Base-by-base conservation (phyloP, 306 rosid species). In the Begonia masoniana region DNA sequence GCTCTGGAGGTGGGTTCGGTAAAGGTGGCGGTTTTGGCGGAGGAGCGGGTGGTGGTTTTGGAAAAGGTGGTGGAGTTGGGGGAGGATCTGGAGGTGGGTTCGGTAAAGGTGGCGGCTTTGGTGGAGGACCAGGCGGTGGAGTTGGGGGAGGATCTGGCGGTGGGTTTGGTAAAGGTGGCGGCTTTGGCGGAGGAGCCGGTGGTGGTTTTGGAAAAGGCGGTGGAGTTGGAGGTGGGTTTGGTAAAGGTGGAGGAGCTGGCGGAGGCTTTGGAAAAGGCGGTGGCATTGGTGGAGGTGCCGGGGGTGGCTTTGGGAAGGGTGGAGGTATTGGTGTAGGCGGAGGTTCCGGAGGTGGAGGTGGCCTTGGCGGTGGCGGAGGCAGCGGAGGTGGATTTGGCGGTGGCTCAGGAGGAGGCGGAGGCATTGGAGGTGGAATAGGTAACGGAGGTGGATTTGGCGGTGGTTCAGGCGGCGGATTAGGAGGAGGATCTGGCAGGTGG, bases 1-100 rank as follows among this genome's bases (percentile, higher is more conserved):
- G 75, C 7, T 13, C 45, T 2, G 61, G 70, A 9, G 68, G 61
- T 10, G 76, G 72, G 0, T 10, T 10, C 0, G 79, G 69, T 0
- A 58, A 59, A 0, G 58, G 63, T 0, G 58, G 70, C 0, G 68
- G 74, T 0, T 1, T 17, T 2, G 83, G 77, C 0, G 62, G 53
- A 0, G 85, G 81, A 4, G 66, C 51, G 0, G 77, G 87, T 0
- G 39, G 66, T 2, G 83, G 81, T 0, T 4, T 55, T 21, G 78
- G 69, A 0, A 26, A 53, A 0, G 72, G 83, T 0, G 78, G 78
- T 0, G 82, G 78, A 1, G 10, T 24, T 4, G 31, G 31, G 31
- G 31, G 31, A 24, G 31, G 31, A 2, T 4, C 16, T 4, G 79
- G 77, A 0, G 69, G 68, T 26, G 68, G 68, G 0, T 24, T 26